Percentiles rank a stretch among this genome's conserved stretches.
Evolutionary conservation across 176 grass and related monocot species (phyloP).

Genomic region (Carex myosuroides): DNA sequence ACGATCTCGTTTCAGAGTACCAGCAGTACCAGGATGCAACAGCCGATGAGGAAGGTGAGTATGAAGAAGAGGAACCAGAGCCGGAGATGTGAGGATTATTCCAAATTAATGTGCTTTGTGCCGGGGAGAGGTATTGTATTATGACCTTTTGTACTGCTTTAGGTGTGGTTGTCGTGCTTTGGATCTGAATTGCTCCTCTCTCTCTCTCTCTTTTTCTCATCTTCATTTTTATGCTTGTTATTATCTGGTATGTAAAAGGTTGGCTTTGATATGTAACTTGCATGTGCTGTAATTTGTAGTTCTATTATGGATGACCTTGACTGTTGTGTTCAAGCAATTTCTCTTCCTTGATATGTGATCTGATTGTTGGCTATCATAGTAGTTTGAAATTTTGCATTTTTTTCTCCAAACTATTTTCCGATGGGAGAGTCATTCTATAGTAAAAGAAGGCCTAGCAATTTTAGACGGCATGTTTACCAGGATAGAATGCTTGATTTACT

Average conservation of each 20-base stretch:
- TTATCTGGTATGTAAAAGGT: constrained; percentile 20
- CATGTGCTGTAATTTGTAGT: constrained; percentile 18
- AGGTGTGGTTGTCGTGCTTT: neutral
- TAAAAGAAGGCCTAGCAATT: neutral
- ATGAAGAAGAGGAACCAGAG: constrained; percentile 53
- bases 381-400: neutral
- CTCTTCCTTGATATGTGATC: neutral
- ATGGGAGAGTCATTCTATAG: neutral
- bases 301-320: constrained; percentile 1
- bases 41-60: constrained; percentile 58
- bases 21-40: constrained; percentile 94
- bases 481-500: neutral
- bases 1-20: constrained; percentile 77
- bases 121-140: neutral
- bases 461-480: neutral
- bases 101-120: neutral
- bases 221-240: constrained; percentile 9
- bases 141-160: constrained; percentile 2
- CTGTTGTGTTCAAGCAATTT: neutral
- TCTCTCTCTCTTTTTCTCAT: neutral
- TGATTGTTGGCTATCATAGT: too few species aligned
- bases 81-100: constrained; percentile 39
- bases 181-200: neutral
- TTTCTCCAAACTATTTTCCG: neutral
- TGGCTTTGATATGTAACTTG: constrained; percentile 23